A percentile compares a stretch with the other conserved stretches of the same genome.
These are phyloP conservation scores for Gnomoniopsis sp. DNA, from an alignment of 2,329 filamentous ascomycete genomes.

Conservation along the genomic window DNA sequence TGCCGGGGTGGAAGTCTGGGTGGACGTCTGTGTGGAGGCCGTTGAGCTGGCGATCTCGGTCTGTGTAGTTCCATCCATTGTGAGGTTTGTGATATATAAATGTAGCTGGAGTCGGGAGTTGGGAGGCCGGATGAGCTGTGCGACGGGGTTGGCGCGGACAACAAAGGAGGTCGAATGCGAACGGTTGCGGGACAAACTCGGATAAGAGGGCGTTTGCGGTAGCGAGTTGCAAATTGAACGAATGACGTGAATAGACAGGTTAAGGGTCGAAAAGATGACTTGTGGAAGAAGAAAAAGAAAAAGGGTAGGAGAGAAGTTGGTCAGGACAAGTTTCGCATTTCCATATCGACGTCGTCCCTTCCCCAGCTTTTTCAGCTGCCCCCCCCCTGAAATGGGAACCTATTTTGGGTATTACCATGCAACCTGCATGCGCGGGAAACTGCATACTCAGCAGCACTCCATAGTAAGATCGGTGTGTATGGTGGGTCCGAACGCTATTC, in stretches of 20 bases:
- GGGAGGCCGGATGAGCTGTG: background rate
- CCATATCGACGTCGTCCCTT: background rate
- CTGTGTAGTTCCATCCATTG: constrained; percentile 9
- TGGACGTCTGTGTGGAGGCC: constrained; percentile 9
- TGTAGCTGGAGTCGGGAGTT: background rate
- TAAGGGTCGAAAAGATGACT: no score
- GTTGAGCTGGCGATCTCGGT: constrained; percentile 1
- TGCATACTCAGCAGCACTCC: background rate
- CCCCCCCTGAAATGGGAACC: background rate
- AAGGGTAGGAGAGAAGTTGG: no score
- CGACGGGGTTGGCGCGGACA: background rate
- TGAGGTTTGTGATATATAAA: background rate
- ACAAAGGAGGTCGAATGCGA: background rate
- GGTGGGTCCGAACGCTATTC: no score
- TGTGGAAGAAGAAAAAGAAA: background rate
- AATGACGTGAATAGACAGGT: background rate
- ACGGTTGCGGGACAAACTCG: background rate
- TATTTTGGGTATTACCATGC: background rate
- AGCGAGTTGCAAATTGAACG: background rate
- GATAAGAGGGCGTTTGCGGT: background rate
- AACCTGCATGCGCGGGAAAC: background rate
- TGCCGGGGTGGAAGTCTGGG: constrained; percentile 8
- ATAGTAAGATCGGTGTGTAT: no score
- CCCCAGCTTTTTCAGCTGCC: background rate
- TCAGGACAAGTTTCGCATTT: background rate